Percentiles rank a stretch among this genome's conserved stretches.
phyloP scores from a whole-genome alignment of 2,329 filamentous ascomycete species.

The Ophiostoma ulmi region DNA sequence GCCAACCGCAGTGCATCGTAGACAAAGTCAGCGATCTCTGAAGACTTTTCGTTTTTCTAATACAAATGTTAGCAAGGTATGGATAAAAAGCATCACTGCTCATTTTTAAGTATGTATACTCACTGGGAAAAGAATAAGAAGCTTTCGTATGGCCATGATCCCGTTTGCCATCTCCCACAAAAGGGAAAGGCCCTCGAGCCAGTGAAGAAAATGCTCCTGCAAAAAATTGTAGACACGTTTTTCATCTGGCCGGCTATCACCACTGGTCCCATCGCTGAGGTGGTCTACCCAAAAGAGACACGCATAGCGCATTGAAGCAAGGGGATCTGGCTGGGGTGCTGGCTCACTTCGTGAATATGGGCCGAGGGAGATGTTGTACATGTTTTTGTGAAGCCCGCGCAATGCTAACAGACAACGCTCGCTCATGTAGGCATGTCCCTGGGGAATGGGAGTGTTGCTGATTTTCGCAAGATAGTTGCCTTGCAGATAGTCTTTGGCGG shows the following conservation, averaged over 20 bases:
- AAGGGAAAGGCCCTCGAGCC: background rate
- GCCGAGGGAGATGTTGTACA: background rate
- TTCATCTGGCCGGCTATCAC: background rate
- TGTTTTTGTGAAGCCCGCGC: background rate
- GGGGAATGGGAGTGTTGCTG: background rate
- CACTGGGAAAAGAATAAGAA: background rate
- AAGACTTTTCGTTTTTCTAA: background rate
- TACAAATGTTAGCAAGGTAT: background rate
- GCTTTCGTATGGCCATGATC: background rate
- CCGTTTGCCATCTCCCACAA: background rate
- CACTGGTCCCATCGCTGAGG: background rate
- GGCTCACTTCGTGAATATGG: background rate
- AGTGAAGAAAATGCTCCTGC: background rate
- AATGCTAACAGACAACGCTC: background rate
- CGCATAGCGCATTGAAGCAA: background rate
- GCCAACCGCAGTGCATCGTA: background rate
- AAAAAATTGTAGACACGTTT: background rate
- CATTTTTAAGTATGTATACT: background rate
- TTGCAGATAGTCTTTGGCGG: background rate
- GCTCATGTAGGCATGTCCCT: background rate
- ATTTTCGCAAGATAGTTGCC: background rate
- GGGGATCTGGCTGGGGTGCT: background rate
- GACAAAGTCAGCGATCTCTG: background rate
- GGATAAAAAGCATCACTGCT: background rate
- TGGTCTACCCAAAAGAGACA: background rate